These are phyloP conservation scores for Psilocybe tampanensis DNA, from an alignment of 768 basidiomycete species.

Conservation along the genomic window DNA sequence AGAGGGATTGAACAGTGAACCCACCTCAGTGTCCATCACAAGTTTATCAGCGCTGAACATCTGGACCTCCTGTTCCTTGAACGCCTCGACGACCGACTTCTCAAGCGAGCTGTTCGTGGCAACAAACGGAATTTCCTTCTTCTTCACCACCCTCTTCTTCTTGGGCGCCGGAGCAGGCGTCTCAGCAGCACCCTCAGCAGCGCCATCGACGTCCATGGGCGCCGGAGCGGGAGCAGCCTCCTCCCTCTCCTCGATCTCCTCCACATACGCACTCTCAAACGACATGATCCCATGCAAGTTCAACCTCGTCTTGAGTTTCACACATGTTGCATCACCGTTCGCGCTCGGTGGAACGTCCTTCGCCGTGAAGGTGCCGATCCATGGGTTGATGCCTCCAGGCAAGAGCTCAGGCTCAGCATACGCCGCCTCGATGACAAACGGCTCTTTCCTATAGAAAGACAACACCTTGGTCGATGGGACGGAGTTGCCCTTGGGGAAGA, in stretches of 20 bases:
- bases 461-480: slow-evolving; percentile 95
- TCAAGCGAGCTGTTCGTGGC: slow-evolving; percentile 68
- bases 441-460: slow-evolving; percentile 88
- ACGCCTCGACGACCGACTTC: slow-evolving; percentile 58
- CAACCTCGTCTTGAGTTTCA: slow-evolving; percentile 90
- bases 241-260: slow-evolving; percentile 81
- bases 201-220: slow-evolving; percentile 66
- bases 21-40: slow-evolving; percentile 94
- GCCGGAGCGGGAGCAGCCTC: slow-evolving; percentile 41
- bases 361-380: slow-evolving; percentile 79
- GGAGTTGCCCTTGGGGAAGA: slow-evolving; percentile 84
- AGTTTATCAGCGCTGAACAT: slow-evolving; percentile 95
- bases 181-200: slow-evolving; percentile 36
- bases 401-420: slow-evolving; percentile 76
- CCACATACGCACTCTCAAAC: slow-evolving; percentile 85
- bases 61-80: slow-evolving; percentile 81
- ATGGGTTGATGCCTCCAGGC: slow-evolving; percentile 83
- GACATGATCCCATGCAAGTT: slow-evolving; percentile 86
- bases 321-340: slow-evolving; percentile 73
- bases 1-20: no score
- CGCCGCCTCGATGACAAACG: slow-evolving; percentile 85
- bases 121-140: slow-evolving; percentile 79
- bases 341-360: slow-evolving; percentile 75
- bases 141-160: slow-evolving; percentile 86
- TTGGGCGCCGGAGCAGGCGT: slow-evolving; percentile 54